Percentiles rank a stretch among this genome's conserved stretches.
These are phyloP conservation scores for Cercospora sesami DNA, from an alignment of 2,329 filamentous ascomycete genomes.

Conservation along the genomic window DNA sequence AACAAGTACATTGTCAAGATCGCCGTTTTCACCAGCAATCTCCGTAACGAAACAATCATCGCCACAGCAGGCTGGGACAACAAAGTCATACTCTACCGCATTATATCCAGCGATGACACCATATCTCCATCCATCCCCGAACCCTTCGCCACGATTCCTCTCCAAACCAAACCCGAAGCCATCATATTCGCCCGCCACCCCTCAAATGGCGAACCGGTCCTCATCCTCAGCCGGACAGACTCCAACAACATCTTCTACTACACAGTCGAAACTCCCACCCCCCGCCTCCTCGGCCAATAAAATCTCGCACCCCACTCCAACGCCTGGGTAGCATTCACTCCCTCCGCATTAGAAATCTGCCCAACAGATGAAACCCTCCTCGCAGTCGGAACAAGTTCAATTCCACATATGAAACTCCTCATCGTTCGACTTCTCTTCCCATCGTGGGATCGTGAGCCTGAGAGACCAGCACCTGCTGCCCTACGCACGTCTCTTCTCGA, in stretches of 20 bases:
- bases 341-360: conserved; percentile 57
- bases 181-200: conserved; percentile 55
- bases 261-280: conserved; percentile 37
- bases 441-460: conserved; percentile 24
- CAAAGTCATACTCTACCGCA: conserved; percentile 55
- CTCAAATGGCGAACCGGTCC: conserved; percentile 49
- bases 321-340: conserved; percentile 65
- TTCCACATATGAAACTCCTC: conserved; percentile 64
- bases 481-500: conserved; percentile 31
- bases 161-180: conserved; percentile 59
- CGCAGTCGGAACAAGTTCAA: conserved; percentile 60
- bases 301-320: conserved; percentile 64
- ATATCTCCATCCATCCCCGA: conserved; percentile 36
- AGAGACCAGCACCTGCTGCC: conserved; percentile 16
- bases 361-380: conserved; percentile 57
- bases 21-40: conserved; percentile 38
- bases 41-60: conserved; percentile 40
- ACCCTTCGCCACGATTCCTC: conserved; percentile 45
- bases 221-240: conserved; percentile 58
- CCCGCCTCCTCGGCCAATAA: conserved; percentile 55
- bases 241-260: conserved; percentile 62
- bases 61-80: conserved; percentile 64
- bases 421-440: conserved; percentile 60
- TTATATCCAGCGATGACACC: conserved; percentile 13
- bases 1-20: conserved; percentile 60